Percentiles rank a stretch among this genome's conserved stretches.
Evolutionary conservation across 2,329 filamentous ascomycete species (phyloP).

Genomic region (Emericellopsis cladophorae): DNA sequence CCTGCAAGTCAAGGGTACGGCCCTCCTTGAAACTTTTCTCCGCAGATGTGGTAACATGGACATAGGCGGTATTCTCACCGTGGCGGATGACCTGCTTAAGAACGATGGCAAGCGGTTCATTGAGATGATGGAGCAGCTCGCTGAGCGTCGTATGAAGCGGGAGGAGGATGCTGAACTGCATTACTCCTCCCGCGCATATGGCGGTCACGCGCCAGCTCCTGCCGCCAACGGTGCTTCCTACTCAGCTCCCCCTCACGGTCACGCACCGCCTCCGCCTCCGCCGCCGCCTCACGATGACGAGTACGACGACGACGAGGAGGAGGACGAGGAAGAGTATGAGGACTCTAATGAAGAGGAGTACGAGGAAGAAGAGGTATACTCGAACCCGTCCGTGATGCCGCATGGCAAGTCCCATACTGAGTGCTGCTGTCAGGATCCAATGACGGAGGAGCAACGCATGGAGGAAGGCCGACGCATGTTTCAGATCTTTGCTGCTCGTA

Average conservation of each 20-base stretch:
- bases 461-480: constrained; percentile 98
- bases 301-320: constrained; percentile 55
- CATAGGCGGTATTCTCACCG: constrained; percentile 90
- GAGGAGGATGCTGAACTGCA: constrained; percentile 70
- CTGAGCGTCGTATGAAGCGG: constrained; percentile 91
- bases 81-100: constrained; percentile 94
- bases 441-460: constrained; percentile 98
- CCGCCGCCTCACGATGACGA: constrained; percentile 60
- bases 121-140: constrained; percentile 99
- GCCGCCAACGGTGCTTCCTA: constrained; percentile 47
- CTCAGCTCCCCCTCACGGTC: constrained; percentile 47
- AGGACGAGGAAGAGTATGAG: constrained; percentile 45
- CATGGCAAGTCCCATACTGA: constrained; percentile 25
- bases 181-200: constrained; percentile 42
- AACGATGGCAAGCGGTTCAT: constrained; percentile 99
- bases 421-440: constrained; percentile 60
- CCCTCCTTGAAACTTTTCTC: constrained; percentile 29
- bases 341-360: constrained; percentile 51
- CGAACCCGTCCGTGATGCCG: constrained; percentile 24
- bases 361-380: constrained; percentile 68
- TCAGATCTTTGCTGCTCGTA: constrained; percentile 95
- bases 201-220: constrained; percentile 5
- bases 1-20: constrained; percentile 76
- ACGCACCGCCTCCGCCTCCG: constrained; percentile 16
- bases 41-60: constrained; percentile 33